Base-by-base conservation (phyloP, 2,329 filamentous ascomycete genomes). In the Fusarium sp. region DNA sequence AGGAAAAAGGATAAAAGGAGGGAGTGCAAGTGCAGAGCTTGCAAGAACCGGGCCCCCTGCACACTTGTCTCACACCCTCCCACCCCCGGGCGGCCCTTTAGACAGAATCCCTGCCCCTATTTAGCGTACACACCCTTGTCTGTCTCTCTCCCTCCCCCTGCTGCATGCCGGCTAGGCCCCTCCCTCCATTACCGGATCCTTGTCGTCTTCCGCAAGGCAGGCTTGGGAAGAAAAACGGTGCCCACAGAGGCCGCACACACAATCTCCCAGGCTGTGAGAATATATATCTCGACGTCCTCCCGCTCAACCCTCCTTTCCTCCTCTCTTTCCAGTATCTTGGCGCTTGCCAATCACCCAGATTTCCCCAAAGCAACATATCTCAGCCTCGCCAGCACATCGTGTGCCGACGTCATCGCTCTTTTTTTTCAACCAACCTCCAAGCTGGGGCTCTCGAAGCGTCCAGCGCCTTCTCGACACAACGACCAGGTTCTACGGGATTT, bases 341-440 rank as follows among this genome's bases (percentile, higher is more conserved):
- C 82, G 73, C 71, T 73, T 82, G 82, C 82, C 82, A 84, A 83
- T 79, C 75, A 82, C 70, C 64, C 62, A 75, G n/a, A 68, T 63
- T 66, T 52, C 59, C 62, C 60, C 67, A 68, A 72, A 73, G 69
- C 56, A 56, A 66, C 63, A 73, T 66, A 70, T 58, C 52, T 27
- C 59, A 67, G 50, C 52, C 64, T 67, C 60, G 62, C 64, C 70
- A 73, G 73, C 74, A 78, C 77, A 68, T 77, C 75, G 69, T 62
- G 62, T 71, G 73, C 64, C 76, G 79, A 79, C 79, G 76, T 76
- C 77, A 77, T 77, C 79, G 66, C 71, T 78, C 77, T 66, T 76
- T 76, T 71, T 57, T 29, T 22, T n/a, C 59, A 67, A 71, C 16
- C 60, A 69, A 63, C 64, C 35, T 71, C 69, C 40, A 62, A 66